These are phyloP conservation scores for Corymbia citriodora DNA, from an alignment of 441 rosid genomes.

Conservation along the genomic window DNA sequence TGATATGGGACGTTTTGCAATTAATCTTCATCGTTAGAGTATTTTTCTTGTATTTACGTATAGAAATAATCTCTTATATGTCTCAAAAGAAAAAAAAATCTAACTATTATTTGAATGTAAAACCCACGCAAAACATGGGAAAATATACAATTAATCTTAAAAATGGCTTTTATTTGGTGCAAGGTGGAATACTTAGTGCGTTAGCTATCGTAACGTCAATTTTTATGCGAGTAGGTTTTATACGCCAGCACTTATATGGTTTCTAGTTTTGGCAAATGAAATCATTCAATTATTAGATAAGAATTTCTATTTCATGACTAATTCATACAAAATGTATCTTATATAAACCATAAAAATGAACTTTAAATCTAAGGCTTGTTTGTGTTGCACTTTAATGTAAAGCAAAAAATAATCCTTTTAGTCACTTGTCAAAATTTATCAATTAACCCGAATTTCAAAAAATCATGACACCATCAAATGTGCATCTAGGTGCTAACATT, in stretches of 20 bases:
- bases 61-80: background rate
- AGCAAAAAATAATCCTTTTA: too few species aligned
- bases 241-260: accelerated
- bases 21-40: background rate
- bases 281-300: background rate
- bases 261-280: background rate
- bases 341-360: background rate
- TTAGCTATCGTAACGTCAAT: too few species aligned
- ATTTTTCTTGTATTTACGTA: background rate
- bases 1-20: background rate
- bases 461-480: too few species aligned
- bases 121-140: background rate
- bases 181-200: background rate
- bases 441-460: too few species aligned
- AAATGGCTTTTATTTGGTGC: background rate
- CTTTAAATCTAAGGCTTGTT: background rate
- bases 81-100: background rate
- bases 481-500: too few species aligned
- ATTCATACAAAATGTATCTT: background rate
- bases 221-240: too few species aligned
- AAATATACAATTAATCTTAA: background rate
- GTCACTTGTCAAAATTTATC: too few species aligned
- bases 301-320: background rate
- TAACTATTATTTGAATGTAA: background rate
- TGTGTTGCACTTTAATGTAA: background rate